A percentile compares a stretch with the other conserved stretches of the same genome.
Conservation (phyloP, 2,329 filamentous ascomycete genomes). For the Harringtonia lauricola region DNA sequence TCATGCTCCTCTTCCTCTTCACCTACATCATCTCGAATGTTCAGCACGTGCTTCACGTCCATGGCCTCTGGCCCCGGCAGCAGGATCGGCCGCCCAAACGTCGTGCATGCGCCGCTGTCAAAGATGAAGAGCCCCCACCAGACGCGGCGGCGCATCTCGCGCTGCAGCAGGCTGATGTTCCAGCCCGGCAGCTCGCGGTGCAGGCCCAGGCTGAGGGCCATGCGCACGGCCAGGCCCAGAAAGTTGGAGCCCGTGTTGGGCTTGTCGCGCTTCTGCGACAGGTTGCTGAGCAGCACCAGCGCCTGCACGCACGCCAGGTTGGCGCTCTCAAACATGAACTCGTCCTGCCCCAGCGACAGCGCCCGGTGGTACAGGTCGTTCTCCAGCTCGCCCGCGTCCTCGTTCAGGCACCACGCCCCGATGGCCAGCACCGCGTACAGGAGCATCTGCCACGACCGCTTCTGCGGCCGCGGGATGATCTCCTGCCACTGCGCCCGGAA, state of each 20-base stretch:
- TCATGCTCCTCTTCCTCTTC: too few species aligned
- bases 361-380: constrained; percentile 3
- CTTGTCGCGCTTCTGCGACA: constrained; percentile 5
- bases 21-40: constrained; percentile 2
- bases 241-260: constrained; percentile 6
- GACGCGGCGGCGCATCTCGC: constrained; percentile 3
- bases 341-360: constrained; percentile 1
- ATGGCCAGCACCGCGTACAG: constrained; percentile 2
- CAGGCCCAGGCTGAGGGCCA: constrained; percentile 5
- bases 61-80: constrained; percentile 3
- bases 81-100: constrained; percentile 3
- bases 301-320: constrained; percentile 5
- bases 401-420: constrained; percentile 1
- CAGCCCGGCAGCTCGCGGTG: constrained; percentile 5
- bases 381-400: not conserved
- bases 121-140: constrained; percentile 7
- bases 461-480: constrained; percentile 2
- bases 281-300: constrained; percentile 5
- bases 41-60: constrained; percentile 1
- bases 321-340: constrained; percentile 6
- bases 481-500: constrained; percentile 6
- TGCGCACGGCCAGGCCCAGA: constrained; percentile 4
- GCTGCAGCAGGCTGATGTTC: constrained; percentile 2
- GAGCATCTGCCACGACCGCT: constrained; percentile 5
- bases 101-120: constrained; percentile 5